phyloP scores from a whole-genome alignment of 202 grass and related monocot species.

The Setaria italica region DNA sequence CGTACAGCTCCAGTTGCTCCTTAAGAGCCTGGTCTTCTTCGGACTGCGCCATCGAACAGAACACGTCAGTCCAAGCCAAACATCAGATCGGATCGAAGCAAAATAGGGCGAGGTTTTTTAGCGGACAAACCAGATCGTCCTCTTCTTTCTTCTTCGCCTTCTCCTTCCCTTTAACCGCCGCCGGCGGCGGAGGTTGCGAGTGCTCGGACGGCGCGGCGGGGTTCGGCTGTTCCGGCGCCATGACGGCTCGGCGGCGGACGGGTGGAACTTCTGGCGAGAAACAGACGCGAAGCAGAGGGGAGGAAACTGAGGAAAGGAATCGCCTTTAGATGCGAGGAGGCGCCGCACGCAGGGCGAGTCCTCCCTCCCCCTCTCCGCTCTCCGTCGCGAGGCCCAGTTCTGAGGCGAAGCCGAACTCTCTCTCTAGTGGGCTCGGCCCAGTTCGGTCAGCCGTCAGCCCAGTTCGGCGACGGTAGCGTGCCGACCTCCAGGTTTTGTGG shows the following conservation, averaged over 20 bases:
- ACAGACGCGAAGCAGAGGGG: background rate
- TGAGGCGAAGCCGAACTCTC: no score
- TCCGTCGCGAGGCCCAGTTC: no score
- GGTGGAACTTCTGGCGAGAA: constrained; percentile 5
- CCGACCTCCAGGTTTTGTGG: no score
- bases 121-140: constrained; percentile 78
- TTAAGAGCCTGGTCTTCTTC: constrained; percentile 96
- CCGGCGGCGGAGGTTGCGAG: constrained; percentile 52
- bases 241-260: constrained; percentile 20
- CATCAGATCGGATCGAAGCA: constrained; percentile 33
- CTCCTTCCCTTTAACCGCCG: constrained; percentile 61
- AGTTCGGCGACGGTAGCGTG: no score
- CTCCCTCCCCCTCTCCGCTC: no score
- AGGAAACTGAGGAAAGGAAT: no score
- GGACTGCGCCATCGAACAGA: constrained; percentile 55
- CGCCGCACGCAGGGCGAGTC: no score
- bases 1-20: constrained; percentile 95
- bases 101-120: background rate
- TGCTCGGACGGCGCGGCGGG: constrained; percentile 56
- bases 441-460: no score
- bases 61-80: constrained; percentile 28
- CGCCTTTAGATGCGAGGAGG: no score
- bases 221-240: constrained; percentile 67
- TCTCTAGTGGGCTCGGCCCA: no score
- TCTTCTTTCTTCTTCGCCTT: constrained; percentile 96